Evolutionary conservation across 805 yeast species (phyloP).

Genomic region (Hanseniaspora singularis): DNA sequence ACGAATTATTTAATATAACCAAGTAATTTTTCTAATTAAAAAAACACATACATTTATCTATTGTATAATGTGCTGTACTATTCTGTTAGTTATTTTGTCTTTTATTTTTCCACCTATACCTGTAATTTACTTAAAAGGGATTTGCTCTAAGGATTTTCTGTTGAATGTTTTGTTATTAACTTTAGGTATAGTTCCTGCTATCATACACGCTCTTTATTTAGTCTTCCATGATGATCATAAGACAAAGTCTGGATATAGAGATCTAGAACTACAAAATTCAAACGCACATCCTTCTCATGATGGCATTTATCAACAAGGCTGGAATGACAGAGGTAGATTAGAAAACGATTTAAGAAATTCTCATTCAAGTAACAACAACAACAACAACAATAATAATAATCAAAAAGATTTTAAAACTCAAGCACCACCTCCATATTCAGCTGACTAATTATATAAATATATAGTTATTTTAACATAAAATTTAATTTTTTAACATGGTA

Average conservation of each 20-base stretch:
- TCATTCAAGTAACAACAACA: neutral
- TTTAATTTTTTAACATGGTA: no score
- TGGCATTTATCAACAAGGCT: conserved; percentile 27
- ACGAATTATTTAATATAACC: no score
- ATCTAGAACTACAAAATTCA: neutral
- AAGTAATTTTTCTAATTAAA: no score
- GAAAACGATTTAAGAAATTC: neutral
- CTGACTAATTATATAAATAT: neutral
- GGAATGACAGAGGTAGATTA: conserved; percentile 24
- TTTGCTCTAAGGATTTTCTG: conserved; percentile 42
- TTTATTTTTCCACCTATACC: conserved; percentile 66
- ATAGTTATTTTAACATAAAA: no score
- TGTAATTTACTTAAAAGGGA: conserved; percentile 53
- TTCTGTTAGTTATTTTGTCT: conserved; percentile 26
- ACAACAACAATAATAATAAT: neutral
- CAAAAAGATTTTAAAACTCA: neutral
- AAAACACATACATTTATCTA: no score
- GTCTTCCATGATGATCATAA: conserved; percentile 26
- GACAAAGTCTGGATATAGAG: conserved; percentile 19
- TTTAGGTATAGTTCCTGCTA: conserved; percentile 68
- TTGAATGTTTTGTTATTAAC: conserved; percentile 55
- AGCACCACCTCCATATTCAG: conserved; percentile 10
- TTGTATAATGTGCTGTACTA: conserved; percentile 16
- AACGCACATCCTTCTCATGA: neutral
- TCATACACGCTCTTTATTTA: conserved; percentile 51